Percentiles rank a stretch among this genome's conserved stretches.
These are phyloP conservation scores for Rhizopogon vesiculosus DNA, from an alignment of 768 basidiomycete species.

Conservation along the genomic window DNA sequence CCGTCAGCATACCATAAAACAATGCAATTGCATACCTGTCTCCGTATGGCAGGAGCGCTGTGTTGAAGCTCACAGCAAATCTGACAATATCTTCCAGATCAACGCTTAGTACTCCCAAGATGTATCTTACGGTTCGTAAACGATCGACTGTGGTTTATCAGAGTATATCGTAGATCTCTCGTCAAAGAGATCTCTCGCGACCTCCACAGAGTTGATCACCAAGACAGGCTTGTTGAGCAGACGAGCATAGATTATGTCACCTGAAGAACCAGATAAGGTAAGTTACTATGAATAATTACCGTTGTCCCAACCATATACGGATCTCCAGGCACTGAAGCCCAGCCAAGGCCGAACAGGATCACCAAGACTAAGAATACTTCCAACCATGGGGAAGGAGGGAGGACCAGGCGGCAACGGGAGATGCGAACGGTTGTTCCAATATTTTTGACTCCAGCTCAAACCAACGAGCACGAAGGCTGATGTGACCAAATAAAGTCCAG, in stretches of 20 bases:
- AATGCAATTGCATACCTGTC: constrained; percentile 2
- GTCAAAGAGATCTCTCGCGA: constrained; percentile 23
- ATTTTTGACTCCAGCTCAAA: no score
- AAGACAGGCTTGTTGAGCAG: constrained; percentile 20
- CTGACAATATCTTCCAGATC: constrained; percentile 2
- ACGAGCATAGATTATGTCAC: constrained; percentile 17
- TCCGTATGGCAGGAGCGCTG: constrained; percentile 32
- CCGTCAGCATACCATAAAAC: no score
- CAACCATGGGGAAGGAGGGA: no score
- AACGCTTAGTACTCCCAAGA: not conserved
- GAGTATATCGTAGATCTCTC: constrained; percentile 29
- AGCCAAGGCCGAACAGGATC: no score
- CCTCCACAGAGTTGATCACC: constrained; percentile 23
- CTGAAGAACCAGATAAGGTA: constrained; percentile 3
- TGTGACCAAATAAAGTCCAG: no score
- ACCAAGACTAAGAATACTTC: no score
- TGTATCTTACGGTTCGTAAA: constrained; percentile 17
- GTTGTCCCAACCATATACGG: no score
- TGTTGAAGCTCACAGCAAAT: constrained; percentile 31
- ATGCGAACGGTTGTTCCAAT: no score
- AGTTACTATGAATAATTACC: no score
- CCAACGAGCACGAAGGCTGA: no score
- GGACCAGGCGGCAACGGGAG: no score
- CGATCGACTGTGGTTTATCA: constrained; percentile 23
- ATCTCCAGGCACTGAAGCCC: no score